Base-by-base conservation (phyloP, 768 basidiomycete genomes). In the Rhodosporidiobolus odoratus region DNA sequence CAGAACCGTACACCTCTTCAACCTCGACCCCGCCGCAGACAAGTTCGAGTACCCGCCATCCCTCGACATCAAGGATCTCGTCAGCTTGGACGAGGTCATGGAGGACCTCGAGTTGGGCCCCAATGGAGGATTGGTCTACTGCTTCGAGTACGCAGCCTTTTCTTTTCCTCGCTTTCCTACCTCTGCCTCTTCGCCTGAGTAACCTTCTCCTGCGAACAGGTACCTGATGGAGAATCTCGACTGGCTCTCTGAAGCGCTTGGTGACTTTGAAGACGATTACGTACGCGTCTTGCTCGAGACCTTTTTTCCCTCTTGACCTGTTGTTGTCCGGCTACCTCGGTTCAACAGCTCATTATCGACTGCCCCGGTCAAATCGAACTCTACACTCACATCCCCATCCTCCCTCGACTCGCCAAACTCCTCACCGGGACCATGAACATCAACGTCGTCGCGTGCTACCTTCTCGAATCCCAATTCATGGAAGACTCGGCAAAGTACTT, bases 131-230 rank as follows among this genome's bases (percentile, higher is more conserved):
- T 83, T 99, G 62, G 87, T 99, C 66, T 97, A 97, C 79, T 98
- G 96, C 82, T 99, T 99, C 80, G 96, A 99, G 96, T 98, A 85
- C 88, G 92, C n/a, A n/a, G n/a, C n/a, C n/a, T n/a, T n/a, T n/a
- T 77, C 40, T 35, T 50, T 50, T 50, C 48, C n/a, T 12, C 15
- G 30, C 50, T 35, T 23, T 68, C 50, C 27, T 16, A 34, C 41
- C 17, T 13, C 34, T 23, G 15, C 35, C n/a, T 25, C 0, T 17
- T n/a, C n/a, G 7, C n/a, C 45, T 7, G 23, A 17, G 47, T 37
- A 32, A 6, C 13, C n/a, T n/a, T 7, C 4, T 19, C 6, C 4
- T 12, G 43, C 45, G 30, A 32, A 68, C 73, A 99, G 96, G 80
- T 98, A 98, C 83, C 84, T 99, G 63, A 81, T 96, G 74, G 86